Evolutionary conservation across 306 rosid genomes (phyloP).

Genomic region (Cucumis hystrix): DNA sequence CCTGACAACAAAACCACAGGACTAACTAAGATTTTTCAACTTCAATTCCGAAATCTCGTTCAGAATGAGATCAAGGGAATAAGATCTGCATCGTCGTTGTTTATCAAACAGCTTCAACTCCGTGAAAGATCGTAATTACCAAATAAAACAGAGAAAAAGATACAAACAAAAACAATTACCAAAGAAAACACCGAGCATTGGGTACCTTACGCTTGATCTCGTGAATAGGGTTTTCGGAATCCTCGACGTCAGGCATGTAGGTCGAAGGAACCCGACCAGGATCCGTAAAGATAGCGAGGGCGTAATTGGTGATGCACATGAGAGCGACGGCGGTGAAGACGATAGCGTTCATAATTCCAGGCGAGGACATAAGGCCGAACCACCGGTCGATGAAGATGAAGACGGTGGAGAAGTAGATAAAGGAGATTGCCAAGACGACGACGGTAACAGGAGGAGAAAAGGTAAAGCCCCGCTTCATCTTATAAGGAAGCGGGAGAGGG

Average conservation of each 20-base stretch:
- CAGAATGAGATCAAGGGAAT: not conserved
- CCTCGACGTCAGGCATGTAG: slow-evolving; percentile 71
- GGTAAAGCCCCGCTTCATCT: slow-evolving; percentile 31
- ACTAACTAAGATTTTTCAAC: not conserved
- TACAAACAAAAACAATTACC: not conserved
- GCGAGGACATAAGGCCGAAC: slow-evolving; percentile 88
- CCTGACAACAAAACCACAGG: not conserved
- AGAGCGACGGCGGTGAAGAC: slow-evolving; percentile 59
- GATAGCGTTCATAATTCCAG: slow-evolving; percentile 64
- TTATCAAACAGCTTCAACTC: not conserved
- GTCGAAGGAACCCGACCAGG: slow-evolving; percentile 85
- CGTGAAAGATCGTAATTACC: not conserved
- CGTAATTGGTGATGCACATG: slow-evolving; percentile 43
- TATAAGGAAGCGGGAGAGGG: slow-evolving; percentile 2
- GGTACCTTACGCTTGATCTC: slow-evolving; percentile 98
- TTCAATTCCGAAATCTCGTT: not conserved
- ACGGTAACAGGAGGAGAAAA: slow-evolving; percentile 54
- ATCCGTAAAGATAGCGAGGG: slow-evolving; percentile 43
- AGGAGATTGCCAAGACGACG: slow-evolving; percentile 45
- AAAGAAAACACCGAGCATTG: not conserved
- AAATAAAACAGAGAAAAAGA: not conserved
- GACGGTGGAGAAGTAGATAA: slow-evolving; percentile 58
- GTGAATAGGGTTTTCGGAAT: slow-evolving; percentile 44
- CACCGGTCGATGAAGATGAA: slow-evolving; percentile 74
- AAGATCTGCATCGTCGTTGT: not conserved